Evolutionary conservation across 345 rosid genomes (phyloP).

Genomic region (Mallotus nudiflorus): DNA sequence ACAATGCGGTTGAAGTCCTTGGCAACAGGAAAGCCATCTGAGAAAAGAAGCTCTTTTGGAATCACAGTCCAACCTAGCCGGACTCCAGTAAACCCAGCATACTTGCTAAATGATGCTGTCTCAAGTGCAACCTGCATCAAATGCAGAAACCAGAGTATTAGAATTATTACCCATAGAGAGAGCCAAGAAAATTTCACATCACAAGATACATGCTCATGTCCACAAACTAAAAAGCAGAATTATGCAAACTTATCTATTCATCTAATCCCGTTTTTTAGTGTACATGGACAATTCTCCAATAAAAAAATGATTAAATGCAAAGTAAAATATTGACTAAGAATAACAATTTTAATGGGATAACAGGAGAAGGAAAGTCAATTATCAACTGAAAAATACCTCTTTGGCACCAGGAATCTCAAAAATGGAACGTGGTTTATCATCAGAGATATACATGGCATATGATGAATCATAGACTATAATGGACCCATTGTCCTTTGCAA

Average conservation of each 20-base stretch:
- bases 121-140: conserved; percentile 80
- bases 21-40: conserved; percentile 90
- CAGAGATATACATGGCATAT: conserved; percentile 85
- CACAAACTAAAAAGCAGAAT: neutral
- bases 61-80: conserved; percentile 96
- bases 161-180: neutral
- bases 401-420: conserved; percentile 98
- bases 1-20: conserved; percentile 85
- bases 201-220: neutral
- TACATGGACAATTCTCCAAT: neutral
- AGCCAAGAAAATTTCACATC: neutral
- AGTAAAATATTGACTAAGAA: neutral
- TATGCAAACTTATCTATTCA: neutral
- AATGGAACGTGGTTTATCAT: conserved; percentile 79
- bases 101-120: conserved; percentile 89
- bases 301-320: too few relatives aligned
- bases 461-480: conserved; percentile 93
- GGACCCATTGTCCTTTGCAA: conserved; percentile 90
- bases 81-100: conserved; percentile 97
- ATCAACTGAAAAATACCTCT: conserved; percentile 54
- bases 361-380: neutral
- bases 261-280: too few relatives aligned
- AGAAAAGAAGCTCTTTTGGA: conserved; percentile 77
- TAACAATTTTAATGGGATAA: too few relatives aligned
- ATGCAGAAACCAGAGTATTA: conserved; percentile 8